Base-by-base conservation (phyloP, 768 basidiomycete species). In the Favolaschia claudopus region DNA sequence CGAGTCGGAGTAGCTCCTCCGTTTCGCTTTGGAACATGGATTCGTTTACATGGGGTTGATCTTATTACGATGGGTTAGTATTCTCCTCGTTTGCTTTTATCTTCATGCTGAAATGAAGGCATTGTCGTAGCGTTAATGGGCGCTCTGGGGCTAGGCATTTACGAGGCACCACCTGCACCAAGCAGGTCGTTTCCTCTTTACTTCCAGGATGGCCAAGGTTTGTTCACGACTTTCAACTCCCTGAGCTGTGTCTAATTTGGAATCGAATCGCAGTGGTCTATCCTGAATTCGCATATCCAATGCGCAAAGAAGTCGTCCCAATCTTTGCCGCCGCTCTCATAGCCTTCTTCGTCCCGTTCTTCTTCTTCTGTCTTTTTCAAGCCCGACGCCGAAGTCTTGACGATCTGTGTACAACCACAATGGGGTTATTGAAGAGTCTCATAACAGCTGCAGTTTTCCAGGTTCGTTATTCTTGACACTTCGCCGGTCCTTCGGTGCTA, bases 11-110 rank as follows among this genome's bases (percentile, higher is more conserved):
- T 24, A 17, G 37, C 44, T 17, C 14, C 55, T 13, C 55, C 45
- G 2, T 81, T 81, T 50, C 66, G 67, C 2, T 65, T 79, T 33
- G 70, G 69, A 13, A 55, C 68, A 1, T 83, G 82, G 81, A 29
- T 84, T 15, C 73, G 79, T 52, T 75, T 82, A 6, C 81, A 85
- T 74, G 77, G 74, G 6, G 66, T 82, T 43, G 85, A 86, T 59
- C 63, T 86, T 13, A 72, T 86, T 25, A 84, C 84, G 2, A 83
- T 87, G 84, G n/a, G n/a, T n/a, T n/a, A n/a, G n/a, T n/a, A n/a
- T n/a, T n/a, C n/a, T n/a, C n/a, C n/a, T n/a, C n/a, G n/a, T n/a
- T n/a, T n/a, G n/a, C n/a, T n/a, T n/a, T n/a, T n/a, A n/a, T n/a
- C n/a, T n/a, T n/a, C n/a, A n/a, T n/a, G n/a, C n/a, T n/a, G n/a